phyloP scores from a whole-genome alignment of 2,329 filamentous ascomycete genomes.

The Nigrospora osmanthi region DNA sequence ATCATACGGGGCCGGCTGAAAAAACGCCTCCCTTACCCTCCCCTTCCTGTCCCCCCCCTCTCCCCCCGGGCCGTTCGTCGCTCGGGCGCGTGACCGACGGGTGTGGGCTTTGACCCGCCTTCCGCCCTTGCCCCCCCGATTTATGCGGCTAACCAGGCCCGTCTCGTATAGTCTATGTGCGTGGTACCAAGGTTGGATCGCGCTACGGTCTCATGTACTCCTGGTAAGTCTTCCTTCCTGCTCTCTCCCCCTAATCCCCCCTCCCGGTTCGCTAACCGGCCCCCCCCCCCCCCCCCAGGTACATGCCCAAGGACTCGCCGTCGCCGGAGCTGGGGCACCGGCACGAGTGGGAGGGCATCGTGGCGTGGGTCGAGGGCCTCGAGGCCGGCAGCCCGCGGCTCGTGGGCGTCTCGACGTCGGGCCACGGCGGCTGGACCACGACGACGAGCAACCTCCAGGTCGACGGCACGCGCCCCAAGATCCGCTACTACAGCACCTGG shows the following conservation, averaged over 20 bases:
- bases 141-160: no score
- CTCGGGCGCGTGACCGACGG: no score
- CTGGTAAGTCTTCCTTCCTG: slow-evolving; percentile 12
- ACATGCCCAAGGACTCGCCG: slow-evolving; percentile 33
- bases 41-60: no score
- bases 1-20: no score
- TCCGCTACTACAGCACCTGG: slow-evolving; percentile 21
- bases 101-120: no score
- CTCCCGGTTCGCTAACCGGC: no score
- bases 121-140: no score
- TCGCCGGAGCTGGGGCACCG: slow-evolving; percentile 24
- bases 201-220: slow-evolving; percentile 23
- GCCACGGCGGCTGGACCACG: slow-evolving; percentile 21
- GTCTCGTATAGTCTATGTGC: slow-evolving; percentile 17
- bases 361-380: slow-evolving; percentile 23
- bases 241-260: not conserved
- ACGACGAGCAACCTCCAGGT: slow-evolving; percentile 13
- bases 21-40: no score
- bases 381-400: slow-evolving; percentile 16
- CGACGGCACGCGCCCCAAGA: slow-evolving; percentile 18
- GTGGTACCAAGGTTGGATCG: slow-evolving; percentile 16
- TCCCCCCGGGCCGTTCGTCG: no score
- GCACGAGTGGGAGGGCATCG: slow-evolving; percentile 26
- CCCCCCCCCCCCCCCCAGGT: slow-evolving; percentile 10
- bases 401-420: slow-evolving; percentile 20